These are phyloP conservation scores for Hygrophorus pudorinus DNA, from an alignment of 768 basidiomycete genomes.

Conservation along the genomic window DNA sequence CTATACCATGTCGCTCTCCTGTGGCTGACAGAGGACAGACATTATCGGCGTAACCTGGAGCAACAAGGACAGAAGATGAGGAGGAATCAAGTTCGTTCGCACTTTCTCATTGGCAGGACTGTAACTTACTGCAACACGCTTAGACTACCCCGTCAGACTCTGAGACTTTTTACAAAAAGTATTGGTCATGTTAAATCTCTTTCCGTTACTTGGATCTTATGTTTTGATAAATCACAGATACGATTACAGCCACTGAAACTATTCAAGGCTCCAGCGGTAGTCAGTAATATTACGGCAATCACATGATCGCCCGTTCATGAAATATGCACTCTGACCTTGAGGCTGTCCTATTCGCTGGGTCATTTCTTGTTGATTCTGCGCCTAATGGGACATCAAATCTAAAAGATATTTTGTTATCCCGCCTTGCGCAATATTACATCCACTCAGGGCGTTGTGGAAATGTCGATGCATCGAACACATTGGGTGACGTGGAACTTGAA, in stretches of 20 bases:
- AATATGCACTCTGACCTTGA: no score
- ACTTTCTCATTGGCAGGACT: neutral
- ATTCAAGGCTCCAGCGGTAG: no score
- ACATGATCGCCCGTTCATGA: no score
- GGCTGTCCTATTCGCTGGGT: constrained; percentile 24
- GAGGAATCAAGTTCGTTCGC: constrained; percentile 32
- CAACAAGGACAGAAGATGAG: constrained; percentile 43
- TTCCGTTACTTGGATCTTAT: neutral
- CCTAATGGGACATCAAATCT: constrained; percentile 19
- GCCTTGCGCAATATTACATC: constrained; percentile 32
- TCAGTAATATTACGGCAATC: no score
- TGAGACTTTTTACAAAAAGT: constrained; percentile 84
- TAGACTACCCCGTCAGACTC: constrained; percentile 62
- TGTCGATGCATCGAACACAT: constrained; percentile 13
- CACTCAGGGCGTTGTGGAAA: constrained; percentile 12
- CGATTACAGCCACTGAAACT: constrained; percentile 31
- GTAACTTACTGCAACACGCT: constrained; percentile 7
- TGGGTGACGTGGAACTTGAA: constrained; percentile 36
- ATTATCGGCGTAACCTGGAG: constrained; percentile 50
- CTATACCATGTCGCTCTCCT: constrained; percentile 70
- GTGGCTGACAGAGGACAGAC: constrained; percentile 84
- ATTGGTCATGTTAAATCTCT: constrained; percentile 15
- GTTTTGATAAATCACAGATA: constrained; percentile 23
- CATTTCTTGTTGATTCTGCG: constrained; percentile 26
- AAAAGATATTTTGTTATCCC: constrained; percentile 26